phyloP scores from a whole-genome alignment of 306 rosid genomes.

The Luffa aegyptiaca region DNA sequence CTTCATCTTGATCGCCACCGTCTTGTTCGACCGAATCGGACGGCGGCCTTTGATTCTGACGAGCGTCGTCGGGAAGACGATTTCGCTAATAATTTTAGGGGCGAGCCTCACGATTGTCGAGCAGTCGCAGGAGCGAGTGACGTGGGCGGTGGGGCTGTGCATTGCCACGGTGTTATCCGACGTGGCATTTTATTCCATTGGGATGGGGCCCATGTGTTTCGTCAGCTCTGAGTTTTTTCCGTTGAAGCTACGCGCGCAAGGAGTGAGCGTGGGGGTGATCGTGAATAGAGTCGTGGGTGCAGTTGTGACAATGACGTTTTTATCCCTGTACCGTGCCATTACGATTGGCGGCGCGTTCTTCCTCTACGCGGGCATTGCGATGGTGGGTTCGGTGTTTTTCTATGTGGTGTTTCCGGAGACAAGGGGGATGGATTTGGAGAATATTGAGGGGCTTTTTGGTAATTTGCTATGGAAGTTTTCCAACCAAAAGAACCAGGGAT shows the following conservation, averaged over 20 bases:
- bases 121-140: not conserved
- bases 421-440: slow-evolving; percentile 57
- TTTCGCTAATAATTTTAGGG: slow-evolving; percentile 31
- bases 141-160: slow-evolving; percentile 56
- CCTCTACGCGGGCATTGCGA: slow-evolving; percentile 33
- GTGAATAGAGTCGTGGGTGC: slow-evolving; percentile 52
- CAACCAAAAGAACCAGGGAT: not conserved
- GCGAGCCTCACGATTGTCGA: slow-evolving; percentile 33
- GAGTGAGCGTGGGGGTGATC: slow-evolving; percentile 44
- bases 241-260: slow-evolving; percentile 62
- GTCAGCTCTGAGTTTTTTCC: slow-evolving; percentile 69
- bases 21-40: slow-evolving; percentile 43
- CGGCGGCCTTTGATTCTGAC: slow-evolving; percentile 54
- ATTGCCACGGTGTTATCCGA: slow-evolving; percentile 25
- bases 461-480: slow-evolving; percentile 17
- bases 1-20: slow-evolving; percentile 59
- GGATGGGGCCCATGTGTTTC: slow-evolving; percentile 73
- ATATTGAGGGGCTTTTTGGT: slow-evolving; percentile 67
- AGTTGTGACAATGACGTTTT: slow-evolving; percentile 51
- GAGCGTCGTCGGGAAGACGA: slow-evolving; percentile 45
- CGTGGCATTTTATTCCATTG: slow-evolving; percentile 60
- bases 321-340: slow-evolving; percentile 38
- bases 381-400: slow-evolving; percentile 38
- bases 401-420: slow-evolving; percentile 61
- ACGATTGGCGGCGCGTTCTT: slow-evolving; percentile 72